Base-by-base conservation (phyloP, 208 protist species). In the Trypanosoma caninum region DNA sequence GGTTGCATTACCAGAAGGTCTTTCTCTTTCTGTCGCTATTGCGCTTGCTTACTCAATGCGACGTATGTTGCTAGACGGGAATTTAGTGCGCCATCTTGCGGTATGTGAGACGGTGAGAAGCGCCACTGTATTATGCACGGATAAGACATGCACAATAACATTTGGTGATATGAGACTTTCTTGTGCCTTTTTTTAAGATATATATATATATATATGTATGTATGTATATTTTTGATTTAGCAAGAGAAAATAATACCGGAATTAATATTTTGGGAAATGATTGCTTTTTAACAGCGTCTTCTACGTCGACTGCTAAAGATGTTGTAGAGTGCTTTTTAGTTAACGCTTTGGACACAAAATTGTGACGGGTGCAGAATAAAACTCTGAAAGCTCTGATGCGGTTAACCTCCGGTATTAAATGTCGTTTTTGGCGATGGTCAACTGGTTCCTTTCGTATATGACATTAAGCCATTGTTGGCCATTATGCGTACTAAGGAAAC, bases 61-160 rank as follows among this genome's bases (percentile, higher is more conserved):
- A 23, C 72, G 84, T 37, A 99, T 99, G 97, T 72, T 98, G 18
- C 70, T 72, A 18, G 97, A 98, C 63, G 89, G 96, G 5, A 98
- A 98, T 60, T 69, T 98, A 8, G 97, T 99, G 2, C 87, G 97
- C 8, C 84, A 97, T 66, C 59, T 99, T 22, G 82, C 87, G 8
- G 90, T 96, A 7, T 99, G 97, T 79, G 97, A 99, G 75, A 98
- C 97, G 2, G 98, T 99, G 97, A 96, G 96, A 30, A 82, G 93
- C 0, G 89, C 91, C 2, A 98, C 93, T 18, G 80, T 92, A 40
- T 87, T 98, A 47, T 98, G 93, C 74, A 93, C 78, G 6, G 97
- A 98, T 72, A 97, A 97, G 60, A 93, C 91, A 10, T 96, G 97
- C 7, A 99, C 97, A 9, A 61, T 99, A 11, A 99, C 97, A 14